phyloP scores from a whole-genome alignment of 106 monocot genomes.

The Dactylorhiza incarnata region DNA sequence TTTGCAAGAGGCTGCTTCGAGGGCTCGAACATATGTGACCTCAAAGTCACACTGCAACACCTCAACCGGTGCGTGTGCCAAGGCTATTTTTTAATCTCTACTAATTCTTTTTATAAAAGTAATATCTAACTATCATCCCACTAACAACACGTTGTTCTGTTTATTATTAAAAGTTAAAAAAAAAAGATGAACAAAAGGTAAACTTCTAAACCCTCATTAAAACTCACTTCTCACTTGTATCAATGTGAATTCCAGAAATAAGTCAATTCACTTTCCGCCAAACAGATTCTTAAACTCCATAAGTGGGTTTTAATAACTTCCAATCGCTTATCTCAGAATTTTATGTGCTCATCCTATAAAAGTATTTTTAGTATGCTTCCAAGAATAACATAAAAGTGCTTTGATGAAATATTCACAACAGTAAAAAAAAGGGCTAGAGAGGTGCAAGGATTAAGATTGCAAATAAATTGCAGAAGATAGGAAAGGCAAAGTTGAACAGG shows the following conservation, averaged over 20 bases:
- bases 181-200: too few species aligned
- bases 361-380: neutral
- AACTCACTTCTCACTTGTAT: neutral
- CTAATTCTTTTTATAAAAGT: neutral
- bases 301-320: too few species aligned
- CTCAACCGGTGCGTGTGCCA: too few species aligned
- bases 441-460: neutral
- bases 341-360: too few species aligned
- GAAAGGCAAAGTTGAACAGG: neutral
- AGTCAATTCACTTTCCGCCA: neutral
- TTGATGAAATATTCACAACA: neutral
- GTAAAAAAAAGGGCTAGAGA: neutral
- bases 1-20: too few species aligned
- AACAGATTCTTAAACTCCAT: neutral
- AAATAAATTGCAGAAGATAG: neutral
- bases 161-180: neutral
- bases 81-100: too few species aligned
- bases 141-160: neutral
- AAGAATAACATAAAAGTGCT: neutral
- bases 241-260: neutral
- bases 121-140: neutral
- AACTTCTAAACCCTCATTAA: neutral
- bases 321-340: too few species aligned
- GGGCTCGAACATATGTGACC: too few species aligned
- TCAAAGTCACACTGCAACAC: too few species aligned